Evolutionary conservation across 1,284 basidiomycete species (phyloP).

Genomic region (Serendipita sp.): DNA sequence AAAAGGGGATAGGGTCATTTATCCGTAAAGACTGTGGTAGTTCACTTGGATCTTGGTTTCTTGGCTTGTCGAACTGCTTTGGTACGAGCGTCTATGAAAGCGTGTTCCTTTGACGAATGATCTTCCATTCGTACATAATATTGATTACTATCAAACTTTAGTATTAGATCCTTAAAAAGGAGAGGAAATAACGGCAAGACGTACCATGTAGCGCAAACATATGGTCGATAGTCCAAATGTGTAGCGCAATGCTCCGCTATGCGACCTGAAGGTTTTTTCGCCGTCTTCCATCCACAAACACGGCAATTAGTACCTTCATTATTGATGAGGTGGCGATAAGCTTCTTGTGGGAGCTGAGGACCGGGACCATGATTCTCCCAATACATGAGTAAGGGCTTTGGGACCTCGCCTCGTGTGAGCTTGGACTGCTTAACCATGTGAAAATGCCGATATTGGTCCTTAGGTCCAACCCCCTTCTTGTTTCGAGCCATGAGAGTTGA

Average conservation of each 20-base stretch:
- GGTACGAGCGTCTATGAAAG: neutral
- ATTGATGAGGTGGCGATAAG: no score
- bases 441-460: no score
- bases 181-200: neutral
- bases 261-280: neutral
- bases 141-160: neutral
- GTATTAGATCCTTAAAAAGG: neutral
- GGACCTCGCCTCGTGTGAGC: no score
- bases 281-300: neutral
- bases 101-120: neutral
- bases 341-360: no score
- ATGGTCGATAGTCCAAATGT: neutral
- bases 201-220: neutral
- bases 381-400: no score
- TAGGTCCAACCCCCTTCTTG: no score
- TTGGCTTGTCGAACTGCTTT: neutral
- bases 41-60: neutral
- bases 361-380: no score
- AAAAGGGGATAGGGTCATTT: neutral
- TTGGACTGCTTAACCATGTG: no score
- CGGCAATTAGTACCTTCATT: neutral
- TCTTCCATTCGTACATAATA: neutral
- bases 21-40: neutral
- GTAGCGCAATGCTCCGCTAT: neutral
- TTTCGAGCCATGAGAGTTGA: no score